Base-by-base conservation (phyloP, 805 yeast species). In the Hanseniaspora osmophila region DNA sequence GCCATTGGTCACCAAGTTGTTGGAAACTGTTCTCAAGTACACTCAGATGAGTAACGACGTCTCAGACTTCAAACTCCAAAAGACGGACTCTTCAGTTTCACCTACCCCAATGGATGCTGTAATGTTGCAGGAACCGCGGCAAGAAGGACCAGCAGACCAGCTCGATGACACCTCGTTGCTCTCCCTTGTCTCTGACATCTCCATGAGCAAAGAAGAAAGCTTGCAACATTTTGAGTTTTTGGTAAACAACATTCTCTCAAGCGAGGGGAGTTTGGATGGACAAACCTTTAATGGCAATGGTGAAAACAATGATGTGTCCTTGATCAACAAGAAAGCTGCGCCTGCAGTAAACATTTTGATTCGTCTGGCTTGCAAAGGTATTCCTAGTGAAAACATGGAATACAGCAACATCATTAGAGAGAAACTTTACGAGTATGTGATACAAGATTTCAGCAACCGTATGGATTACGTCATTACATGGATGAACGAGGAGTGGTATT, bases 401-500 rank as follows among this genome's bases (percentile, higher is more conserved):
- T 69, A 75, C 59, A 69, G 84, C 49, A 73, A 77, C 45, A 58
- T 77, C 48, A 74, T 90, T 11, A 70, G 96, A 52, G 76, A 73
- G 18, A 75, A 85, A 18, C 64, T 92, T 10, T 80, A 81, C 49
- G 77, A 78, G 15, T 84, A 81, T 57, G 79, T 86, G 46, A 68
- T 84, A 54, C 78, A 72, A 10, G 84, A 83, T 56, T 78, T 88
- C 53, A 81, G 81, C 46, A 69, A 67, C 10, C 68, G 90, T 33
- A 70, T 88, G 11, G 94, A 84, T 48, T 63, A 80, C 33, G 78
- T 86, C 16, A 77, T 90, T 35, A 87, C 83, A 50, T 92, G 99
- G 99, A 65, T 92, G 46, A 88, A 83, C 55, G 98, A 92, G 63
- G 98, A 92, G 61, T 92, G 96, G 94, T 13, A 16, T 53, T 12